A percentile compares a stretch with the other conserved stretches of the same genome.
phyloP scores from a whole-genome alignment of 2,329 filamentous ascomycete species.

The Lizonia empirigonia region DNA sequence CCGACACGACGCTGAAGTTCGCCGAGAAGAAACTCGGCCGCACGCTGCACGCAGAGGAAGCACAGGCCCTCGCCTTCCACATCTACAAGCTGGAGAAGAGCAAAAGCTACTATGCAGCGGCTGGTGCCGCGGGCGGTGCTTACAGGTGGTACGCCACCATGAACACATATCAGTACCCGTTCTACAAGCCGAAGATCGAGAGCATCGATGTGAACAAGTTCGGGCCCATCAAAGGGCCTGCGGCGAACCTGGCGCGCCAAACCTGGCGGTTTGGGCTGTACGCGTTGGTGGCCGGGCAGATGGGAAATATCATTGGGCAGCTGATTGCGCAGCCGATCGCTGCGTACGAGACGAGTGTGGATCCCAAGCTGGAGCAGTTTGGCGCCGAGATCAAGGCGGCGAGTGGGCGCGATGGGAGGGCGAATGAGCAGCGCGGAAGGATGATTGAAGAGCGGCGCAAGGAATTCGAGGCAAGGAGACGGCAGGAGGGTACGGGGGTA shows the following conservation, averaged over 20 bases:
- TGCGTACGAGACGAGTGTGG: constrained; percentile 43
- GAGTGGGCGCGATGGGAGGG: constrained; percentile 19
- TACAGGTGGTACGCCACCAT: constrained; percentile 45
- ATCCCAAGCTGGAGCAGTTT: constrained; percentile 51
- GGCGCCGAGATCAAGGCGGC: constrained; percentile 42
- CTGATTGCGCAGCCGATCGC: constrained; percentile 42
- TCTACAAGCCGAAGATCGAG: constrained; percentile 48
- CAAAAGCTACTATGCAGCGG: constrained; percentile 47
- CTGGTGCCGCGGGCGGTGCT: constrained; percentile 40
- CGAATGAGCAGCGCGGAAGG: constrained; percentile 18
- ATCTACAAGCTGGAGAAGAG: constrained; percentile 46
- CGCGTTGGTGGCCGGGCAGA: constrained; percentile 31
- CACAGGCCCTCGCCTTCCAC: constrained; percentile 51
- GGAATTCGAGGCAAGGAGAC: constrained; percentile 24
- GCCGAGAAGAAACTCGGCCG: constrained; percentile 45
- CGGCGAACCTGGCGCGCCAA: constrained; percentile 38
- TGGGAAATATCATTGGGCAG: constrained; percentile 45
- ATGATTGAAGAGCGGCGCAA: constrained; percentile 28
- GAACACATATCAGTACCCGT: constrained; percentile 49
- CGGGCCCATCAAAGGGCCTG: constrained; percentile 39
- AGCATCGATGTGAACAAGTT: constrained; percentile 50
- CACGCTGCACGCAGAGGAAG: constrained; percentile 49
- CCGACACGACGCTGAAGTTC: constrained; percentile 42
- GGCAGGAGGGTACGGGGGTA: constrained; percentile 30
- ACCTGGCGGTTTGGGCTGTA: constrained; percentile 37